Evolutionary conservation across 2,329 filamentous ascomycete species (phyloP), one percentile per base, ranked within the genome.

Genomic region (Fusarium nematophilum): DNA sequence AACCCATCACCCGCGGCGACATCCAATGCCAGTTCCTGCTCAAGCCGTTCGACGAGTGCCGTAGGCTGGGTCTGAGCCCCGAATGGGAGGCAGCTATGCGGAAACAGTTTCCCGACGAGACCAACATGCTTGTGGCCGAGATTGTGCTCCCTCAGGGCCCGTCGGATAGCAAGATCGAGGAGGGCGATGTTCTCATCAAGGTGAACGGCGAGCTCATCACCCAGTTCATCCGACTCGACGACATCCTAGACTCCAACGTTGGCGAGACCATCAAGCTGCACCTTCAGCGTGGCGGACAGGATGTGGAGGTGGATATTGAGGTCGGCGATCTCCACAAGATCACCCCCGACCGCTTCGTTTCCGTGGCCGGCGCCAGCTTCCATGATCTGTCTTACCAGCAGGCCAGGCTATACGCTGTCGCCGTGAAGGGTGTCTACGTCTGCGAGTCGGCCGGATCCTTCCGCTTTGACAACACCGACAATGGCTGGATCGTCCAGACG

Each of bases 321-420:
- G 93, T 98, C 37, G 93, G 91, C 42, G 91, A 99, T 73, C 83
- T 99, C 59, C 95, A 99, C 79, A 86, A 85, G 53, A 99, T 99
- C 73, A 98, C 95, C 3, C 95, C 96, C 11, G 93, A 97, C 76
- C 90, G 93, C 57, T 99, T 98, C 72, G 91, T 98, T 48, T 92
- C 93, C 5, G 94, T 98, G 36, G 92, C 93, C 34, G 96, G 95
- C 15, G 95, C 89, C 18, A 94, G 93, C 55, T 98, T 99, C 81
- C 96, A 99, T 78, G 87, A 96, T 72, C 81, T 99, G 14, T 99
- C 96, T 1, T 99, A 99, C 75, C 95, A 99, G 73, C 93, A 98
- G 76, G 93, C 95, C n/a, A 89, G 95, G 9, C 84, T 97, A 5
- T 98, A 97, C 73, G 94, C 93, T 27, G 93, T 99, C 53, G 89